Conservation (phyloP, 2,329 filamentous ascomycete genomes). For the Beauveria brongniartii region DNA sequence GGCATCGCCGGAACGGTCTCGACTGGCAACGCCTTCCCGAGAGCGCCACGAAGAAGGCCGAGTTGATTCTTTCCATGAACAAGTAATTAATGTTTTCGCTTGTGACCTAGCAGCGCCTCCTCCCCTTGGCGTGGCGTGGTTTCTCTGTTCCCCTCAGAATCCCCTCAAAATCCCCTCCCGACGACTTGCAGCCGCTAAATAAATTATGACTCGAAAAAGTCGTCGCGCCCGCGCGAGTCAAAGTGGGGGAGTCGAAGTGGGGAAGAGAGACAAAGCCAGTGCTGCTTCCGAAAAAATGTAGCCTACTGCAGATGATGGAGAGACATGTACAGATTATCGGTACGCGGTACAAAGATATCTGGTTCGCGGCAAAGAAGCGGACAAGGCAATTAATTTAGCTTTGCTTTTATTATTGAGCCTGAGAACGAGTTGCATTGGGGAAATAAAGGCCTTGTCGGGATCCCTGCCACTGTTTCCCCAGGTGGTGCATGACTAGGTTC, state of each 20-base stretch:
- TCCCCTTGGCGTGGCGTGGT: slow-evolving; percentile 2
- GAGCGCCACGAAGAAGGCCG: not conserved
- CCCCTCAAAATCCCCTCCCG: too few relatives aligned
- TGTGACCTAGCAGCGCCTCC: not conserved
- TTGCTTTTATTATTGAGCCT: too few relatives aligned
- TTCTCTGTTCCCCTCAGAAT: not conserved
- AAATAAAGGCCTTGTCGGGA: too few relatives aligned
- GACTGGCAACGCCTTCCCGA: slow-evolving; percentile 2
- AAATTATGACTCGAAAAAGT: not conserved
- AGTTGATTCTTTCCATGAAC: not conserved
- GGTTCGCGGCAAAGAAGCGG: too few relatives aligned
- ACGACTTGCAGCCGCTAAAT: not conserved
- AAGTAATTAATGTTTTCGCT: not conserved
- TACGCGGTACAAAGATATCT: too few relatives aligned
- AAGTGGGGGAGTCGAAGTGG: too few relatives aligned
- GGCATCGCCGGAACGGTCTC: not conserved
- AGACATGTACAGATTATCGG: too few relatives aligned
- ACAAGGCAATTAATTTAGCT: too few relatives aligned
- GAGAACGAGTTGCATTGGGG: too few relatives aligned
- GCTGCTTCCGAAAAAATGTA: too few relatives aligned
- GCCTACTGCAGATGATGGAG: too few relatives aligned
- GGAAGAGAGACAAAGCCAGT: too few relatives aligned
- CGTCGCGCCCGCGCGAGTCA: not conserved
- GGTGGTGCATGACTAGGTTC: not conserved
- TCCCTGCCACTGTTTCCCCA: not conserved